These are phyloP conservation scores for Coprinopsis sp. DNA, from an alignment of 768 basidiomycete species.

Conservation along the genomic window DNA sequence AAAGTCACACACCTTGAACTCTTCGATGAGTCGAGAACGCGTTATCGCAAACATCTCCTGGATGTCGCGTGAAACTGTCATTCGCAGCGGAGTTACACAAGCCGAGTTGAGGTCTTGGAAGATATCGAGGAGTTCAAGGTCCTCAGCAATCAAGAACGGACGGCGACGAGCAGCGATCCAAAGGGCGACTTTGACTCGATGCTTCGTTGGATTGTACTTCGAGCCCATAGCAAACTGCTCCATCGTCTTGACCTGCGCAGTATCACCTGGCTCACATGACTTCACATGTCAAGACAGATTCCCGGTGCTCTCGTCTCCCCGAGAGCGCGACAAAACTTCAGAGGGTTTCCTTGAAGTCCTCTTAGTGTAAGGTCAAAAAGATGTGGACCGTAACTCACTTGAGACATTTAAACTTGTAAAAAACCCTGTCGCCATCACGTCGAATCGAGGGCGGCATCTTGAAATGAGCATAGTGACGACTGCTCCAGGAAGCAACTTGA, in stretches of 20 bases:
- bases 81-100: background rate
- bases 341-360: too few species aligned
- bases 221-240: slow-evolving; percentile 12
- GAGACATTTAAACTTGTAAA: too few species aligned
- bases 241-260: slow-evolving; percentile 7
- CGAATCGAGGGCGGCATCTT: too few species aligned
- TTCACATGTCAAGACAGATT: too few species aligned
- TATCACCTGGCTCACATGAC: too few species aligned
- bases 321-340: too few species aligned
- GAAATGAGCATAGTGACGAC: too few species aligned
- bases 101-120: background rate
- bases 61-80: background rate
- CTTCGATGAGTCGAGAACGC: background rate
- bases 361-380: too few species aligned
- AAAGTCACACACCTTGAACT: background rate
- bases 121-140: background rate
- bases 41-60: background rate
- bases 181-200: slow-evolving; percentile 10
- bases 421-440: too few species aligned
- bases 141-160: background rate
- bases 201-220: slow-evolving; percentile 12
- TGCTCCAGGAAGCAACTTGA: too few species aligned
- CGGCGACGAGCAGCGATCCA: background rate
- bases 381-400: too few species aligned
- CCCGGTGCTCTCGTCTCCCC: too few species aligned